Conservation (phyloP, 2,329 filamentous ascomycete genomes). For the Pseudomassariella vexata region DNA sequence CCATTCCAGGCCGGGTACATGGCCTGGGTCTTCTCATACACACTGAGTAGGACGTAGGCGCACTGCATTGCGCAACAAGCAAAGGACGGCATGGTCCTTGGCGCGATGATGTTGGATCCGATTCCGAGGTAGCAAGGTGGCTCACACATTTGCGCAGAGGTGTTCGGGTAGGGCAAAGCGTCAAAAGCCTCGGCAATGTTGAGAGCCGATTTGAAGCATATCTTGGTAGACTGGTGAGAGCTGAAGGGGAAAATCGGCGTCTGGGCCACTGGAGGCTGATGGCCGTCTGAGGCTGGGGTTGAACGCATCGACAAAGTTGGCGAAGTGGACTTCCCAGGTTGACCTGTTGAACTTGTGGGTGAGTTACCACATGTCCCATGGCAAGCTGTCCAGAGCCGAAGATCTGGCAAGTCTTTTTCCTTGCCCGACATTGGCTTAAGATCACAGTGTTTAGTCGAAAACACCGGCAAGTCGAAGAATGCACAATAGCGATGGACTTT, state of each 20-base stretch:
- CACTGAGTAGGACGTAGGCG: conserved; percentile 36
- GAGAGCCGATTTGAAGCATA: conserved; percentile 42
- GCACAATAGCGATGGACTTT: conserved; percentile 47
- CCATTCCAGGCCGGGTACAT: conserved; percentile 23
- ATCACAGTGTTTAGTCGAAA: conserved; percentile 43
- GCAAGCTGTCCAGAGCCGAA: conserved; percentile 27
- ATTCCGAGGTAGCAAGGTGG: conserved; percentile 28
- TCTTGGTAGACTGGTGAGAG: conserved; percentile 39
- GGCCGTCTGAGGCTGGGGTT: conserved; percentile 14
- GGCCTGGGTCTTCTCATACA: conserved; percentile 33
- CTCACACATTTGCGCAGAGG: conserved; percentile 27
- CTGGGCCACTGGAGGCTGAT: conserved; percentile 7
- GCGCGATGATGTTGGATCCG: conserved; percentile 30
- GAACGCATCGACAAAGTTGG: conserved; percentile 22
- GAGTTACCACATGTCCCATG: conserved; percentile 24
- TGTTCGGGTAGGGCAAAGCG: conserved; percentile 38
- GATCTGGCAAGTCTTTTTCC: conserved; percentile 18
- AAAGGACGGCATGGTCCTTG: conserved; percentile 39
- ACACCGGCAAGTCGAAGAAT: conserved; percentile 44
- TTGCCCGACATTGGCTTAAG: conserved; percentile 26
- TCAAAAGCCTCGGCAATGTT: conserved; percentile 41
- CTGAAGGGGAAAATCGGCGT: conserved; percentile 33
- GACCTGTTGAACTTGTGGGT: conserved; percentile 14
- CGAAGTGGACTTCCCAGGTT: conserved; percentile 19
- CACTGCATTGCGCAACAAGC: conserved; percentile 41